Conservation (phyloP, 305 asterid species). For the Solanum hybrid region DNA sequence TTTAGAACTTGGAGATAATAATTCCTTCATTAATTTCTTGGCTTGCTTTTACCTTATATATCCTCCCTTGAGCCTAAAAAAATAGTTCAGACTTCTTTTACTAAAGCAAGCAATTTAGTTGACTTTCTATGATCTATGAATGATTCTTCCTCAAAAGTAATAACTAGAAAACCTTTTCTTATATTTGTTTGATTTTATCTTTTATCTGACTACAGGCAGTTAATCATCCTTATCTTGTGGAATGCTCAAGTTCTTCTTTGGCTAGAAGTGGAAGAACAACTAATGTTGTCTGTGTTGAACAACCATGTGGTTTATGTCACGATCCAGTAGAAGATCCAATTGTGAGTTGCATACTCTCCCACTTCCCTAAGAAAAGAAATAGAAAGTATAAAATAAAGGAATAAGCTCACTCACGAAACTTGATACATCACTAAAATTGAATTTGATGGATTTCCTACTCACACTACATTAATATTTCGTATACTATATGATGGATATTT, state of each 20-base stretch:
- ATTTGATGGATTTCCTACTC: neutral
- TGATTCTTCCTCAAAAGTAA: neutral
- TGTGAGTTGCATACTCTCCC: constrained; percentile 16
- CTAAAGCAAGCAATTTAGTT: neutral
- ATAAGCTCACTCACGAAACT: neutral
- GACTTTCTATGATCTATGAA: neutral
- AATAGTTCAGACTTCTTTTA: neutral
- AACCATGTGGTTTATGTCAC: constrained; percentile 53
- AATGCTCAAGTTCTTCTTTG: constrained; percentile 51
- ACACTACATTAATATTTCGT: neutral
- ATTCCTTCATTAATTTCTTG: neutral
- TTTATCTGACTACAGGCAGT: constrained; percentile 49
- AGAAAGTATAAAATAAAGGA: neutral
- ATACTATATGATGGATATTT: neutral
- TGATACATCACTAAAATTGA: neutral
- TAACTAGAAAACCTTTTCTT: neutral
- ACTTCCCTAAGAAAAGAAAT: neutral
- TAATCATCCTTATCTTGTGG: constrained; percentile 91
- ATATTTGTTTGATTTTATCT: neutral
- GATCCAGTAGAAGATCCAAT: constrained; percentile 58
- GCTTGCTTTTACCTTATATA: too few species aligned
- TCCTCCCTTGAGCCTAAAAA: too few species aligned
- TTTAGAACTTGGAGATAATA: neutral
- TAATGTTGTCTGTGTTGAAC: constrained; percentile 25
- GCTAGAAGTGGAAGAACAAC: constrained; percentile 34